phyloP scores from a whole-genome alignment of 1,284 basidiomycete genomes.

The Grifola frondosa region DNA sequence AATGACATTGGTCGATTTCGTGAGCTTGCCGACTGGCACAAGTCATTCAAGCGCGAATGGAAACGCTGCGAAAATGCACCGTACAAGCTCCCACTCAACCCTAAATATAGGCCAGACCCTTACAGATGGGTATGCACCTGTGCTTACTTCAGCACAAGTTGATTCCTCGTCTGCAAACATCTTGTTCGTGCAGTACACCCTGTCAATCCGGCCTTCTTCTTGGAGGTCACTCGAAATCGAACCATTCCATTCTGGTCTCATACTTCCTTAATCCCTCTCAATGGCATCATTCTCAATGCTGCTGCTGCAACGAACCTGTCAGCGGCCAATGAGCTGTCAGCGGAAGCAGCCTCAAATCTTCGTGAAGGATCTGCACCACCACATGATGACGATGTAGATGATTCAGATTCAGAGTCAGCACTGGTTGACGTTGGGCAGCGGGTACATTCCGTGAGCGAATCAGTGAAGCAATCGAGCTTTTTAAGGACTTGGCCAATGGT shows the following conservation, averaged over 20 bases:
- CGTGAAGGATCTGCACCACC: too few relatives aligned
- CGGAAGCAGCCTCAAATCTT: too few relatives aligned
- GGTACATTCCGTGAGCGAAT: too few relatives aligned
- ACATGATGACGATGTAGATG: too few relatives aligned
- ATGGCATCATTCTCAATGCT: too few relatives aligned
- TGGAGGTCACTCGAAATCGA: slow-evolving; percentile 24
- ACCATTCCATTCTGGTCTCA: slow-evolving; percentile 32
- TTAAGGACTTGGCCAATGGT: slow-evolving; percentile 10
- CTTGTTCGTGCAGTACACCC: slow-evolving; percentile 27
- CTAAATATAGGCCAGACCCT: slow-evolving; percentile 25
- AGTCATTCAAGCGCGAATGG: slow-evolving; percentile 34
- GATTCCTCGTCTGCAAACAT: slow-evolving; percentile 38
- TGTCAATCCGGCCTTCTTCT: slow-evolving; percentile 33
- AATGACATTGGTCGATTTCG: slow-evolving; percentile 27
- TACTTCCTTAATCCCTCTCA: slow-evolving; percentile 1
- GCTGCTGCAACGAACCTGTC: too few relatives aligned
- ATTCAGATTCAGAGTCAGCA: too few relatives aligned
- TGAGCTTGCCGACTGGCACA: slow-evolving; percentile 29
- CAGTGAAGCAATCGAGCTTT: too few relatives aligned
- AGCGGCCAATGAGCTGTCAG: too few relatives aligned
- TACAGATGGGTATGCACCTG: slow-evolving; percentile 32
- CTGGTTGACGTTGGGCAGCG: too few relatives aligned
- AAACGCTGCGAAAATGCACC: slow-evolving; percentile 13
- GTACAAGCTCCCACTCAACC: too few relatives aligned
- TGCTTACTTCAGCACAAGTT: slow-evolving; percentile 25